Evolutionary conservation across 2,329 filamentous ascomycete genomes (phyloP).

Genomic region (Phyllosticta citrichinensis): DNA sequence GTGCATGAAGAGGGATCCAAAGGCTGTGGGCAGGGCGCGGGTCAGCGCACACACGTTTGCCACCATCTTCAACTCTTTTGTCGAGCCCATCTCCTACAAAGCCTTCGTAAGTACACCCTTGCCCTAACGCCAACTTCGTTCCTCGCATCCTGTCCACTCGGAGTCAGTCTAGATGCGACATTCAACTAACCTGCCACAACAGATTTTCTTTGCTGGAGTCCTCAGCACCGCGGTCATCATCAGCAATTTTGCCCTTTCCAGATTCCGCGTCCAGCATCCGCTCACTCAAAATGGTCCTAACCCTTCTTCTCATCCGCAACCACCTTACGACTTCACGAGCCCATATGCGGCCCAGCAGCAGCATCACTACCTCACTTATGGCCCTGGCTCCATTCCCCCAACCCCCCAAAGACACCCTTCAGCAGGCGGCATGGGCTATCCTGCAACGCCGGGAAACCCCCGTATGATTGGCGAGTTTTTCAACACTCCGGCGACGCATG

Average conservation of each 20-base stretch:
- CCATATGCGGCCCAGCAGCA: neutral
- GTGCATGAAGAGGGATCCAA: constrained; percentile 79
- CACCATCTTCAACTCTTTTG: constrained; percentile 86
- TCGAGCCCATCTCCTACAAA: constrained; percentile 83
- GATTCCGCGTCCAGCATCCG: neutral
- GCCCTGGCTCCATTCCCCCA: neutral
- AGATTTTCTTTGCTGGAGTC: neutral
- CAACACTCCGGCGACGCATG: neutral
- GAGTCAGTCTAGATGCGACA: neutral
- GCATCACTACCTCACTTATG: neutral
- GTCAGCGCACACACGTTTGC: constrained; percentile 83
- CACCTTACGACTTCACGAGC: neutral
- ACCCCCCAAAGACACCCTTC: neutral
- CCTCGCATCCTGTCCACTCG: neutral
- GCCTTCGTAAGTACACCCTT: constrained; percentile 47
- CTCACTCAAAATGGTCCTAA: neutral
- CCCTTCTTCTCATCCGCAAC: neutral
- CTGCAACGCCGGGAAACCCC: neutral
- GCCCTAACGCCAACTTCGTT: neutral
- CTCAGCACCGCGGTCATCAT: neutral
- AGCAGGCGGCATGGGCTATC: neutral
- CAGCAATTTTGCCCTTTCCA: neutral
- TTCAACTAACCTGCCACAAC: neutral
- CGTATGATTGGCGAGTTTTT: neutral
- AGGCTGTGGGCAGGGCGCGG: constrained; percentile 65